A percentile compares a stretch with the other conserved stretches of the same genome.
These are phyloP conservation scores for Yamadazyma buinensis DNA, from an alignment of 1,139 yeast genomes.

Conservation along the genomic window DNA sequence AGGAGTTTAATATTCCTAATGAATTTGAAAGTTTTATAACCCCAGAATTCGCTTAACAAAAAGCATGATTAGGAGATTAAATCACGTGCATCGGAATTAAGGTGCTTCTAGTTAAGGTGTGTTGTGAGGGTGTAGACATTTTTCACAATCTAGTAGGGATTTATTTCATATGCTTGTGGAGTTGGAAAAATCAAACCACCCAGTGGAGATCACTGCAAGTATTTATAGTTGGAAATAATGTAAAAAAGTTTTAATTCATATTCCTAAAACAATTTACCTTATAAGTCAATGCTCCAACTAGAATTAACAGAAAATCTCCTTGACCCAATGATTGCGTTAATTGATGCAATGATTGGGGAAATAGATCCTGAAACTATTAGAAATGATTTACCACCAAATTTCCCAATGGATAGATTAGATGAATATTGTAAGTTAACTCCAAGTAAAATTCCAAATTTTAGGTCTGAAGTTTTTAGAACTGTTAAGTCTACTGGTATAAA, in stretches of 20 bases:
- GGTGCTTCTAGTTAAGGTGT: no score
- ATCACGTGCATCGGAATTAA: no score
- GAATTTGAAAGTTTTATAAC: no score
- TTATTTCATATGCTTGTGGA: conserved; percentile 1
- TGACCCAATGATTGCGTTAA: conserved; percentile 18
- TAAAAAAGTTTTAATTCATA: not conserved
- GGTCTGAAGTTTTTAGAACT: conserved; percentile 15
- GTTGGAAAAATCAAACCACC: no score
- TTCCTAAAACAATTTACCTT: no score
- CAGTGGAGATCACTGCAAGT: no score
- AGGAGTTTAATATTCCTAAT: not conserved
- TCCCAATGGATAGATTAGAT: conserved; percentile 28
- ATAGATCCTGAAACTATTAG: conserved; percentile 26
- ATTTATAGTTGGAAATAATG: not conserved
- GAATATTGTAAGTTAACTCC: conserved; percentile 32
- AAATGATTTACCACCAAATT: conserved; percentile 23
- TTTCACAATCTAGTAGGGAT: no score
- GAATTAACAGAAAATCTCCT: conserved; percentile 2
- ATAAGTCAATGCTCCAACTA: no score
- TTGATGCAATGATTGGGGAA: conserved; percentile 38
- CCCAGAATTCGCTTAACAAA: no score
- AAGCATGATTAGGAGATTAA: no score
- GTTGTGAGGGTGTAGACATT: no score
- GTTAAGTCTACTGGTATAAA: conserved; percentile 17
- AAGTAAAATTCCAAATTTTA: conserved; percentile 27